These are phyloP conservation scores for Colletotrichum phormii DNA, from an alignment of 2,329 filamentous ascomycete species.

Conservation along the genomic window DNA sequence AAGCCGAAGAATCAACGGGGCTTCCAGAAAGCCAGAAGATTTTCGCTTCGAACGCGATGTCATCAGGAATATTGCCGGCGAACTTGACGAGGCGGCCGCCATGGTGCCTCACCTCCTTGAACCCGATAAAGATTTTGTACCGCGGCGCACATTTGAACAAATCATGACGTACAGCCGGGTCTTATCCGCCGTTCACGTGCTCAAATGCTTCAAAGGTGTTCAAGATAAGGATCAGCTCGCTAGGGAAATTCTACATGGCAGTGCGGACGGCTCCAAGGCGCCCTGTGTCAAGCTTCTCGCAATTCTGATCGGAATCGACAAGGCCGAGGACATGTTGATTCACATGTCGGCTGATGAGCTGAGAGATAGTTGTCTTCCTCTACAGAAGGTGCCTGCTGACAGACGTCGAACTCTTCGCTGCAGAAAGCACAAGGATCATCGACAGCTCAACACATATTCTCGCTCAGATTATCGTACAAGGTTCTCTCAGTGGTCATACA, in stretches of 20 bases:
- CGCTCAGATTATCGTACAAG: background rate
- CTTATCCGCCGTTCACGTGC: background rate
- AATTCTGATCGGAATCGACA: background rate
- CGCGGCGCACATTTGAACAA: background rate
- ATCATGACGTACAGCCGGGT: background rate
- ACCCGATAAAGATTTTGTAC: conserved; percentile 8
- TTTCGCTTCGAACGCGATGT: background rate
- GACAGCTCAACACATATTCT: background rate
- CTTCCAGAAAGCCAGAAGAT: background rate
- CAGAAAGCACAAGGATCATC: background rate
- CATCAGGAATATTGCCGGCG: background rate
- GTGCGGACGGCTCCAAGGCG: background rate
- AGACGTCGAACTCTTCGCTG: background rate
- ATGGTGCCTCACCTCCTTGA: background rate
- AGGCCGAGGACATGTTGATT: background rate
- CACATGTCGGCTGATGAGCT: background rate
- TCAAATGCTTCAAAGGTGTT: background rate
- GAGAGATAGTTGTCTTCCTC: background rate
- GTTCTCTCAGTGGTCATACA: conserved; percentile 10
- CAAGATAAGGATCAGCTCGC: background rate
- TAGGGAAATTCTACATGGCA: background rate
- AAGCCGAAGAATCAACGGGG: no score
- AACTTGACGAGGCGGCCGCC: conserved; percentile 5
- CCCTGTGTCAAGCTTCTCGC: conserved; percentile 7
- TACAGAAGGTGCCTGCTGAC: background rate